phyloP scores from a whole-genome alignment of 2,329 filamentous ascomycete species.

The Nemania serpens region DNA sequence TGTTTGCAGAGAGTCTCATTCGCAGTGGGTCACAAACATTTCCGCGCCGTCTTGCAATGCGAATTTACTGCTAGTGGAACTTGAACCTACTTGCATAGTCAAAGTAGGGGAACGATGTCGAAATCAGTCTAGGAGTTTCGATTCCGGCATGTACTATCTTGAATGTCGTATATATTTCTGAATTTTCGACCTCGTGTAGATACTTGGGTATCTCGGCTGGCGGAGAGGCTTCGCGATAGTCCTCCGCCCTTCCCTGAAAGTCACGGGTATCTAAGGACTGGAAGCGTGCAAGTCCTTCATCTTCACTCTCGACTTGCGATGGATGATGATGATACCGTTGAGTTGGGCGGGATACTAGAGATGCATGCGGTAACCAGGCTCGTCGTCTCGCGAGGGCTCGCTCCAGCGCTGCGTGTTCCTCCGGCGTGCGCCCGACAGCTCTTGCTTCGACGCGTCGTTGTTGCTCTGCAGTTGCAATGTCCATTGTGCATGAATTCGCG shows the following conservation, averaged over 20 bases:
- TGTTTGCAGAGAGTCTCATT: slow-evolving; percentile 1
- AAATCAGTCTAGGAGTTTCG: not conserved
- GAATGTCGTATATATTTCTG: not conserved
- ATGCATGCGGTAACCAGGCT: not conserved
- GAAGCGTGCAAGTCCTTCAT: not conserved
- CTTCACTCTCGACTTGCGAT: not conserved
- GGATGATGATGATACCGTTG: slow-evolving; percentile 1
- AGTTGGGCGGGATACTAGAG: not conserved
- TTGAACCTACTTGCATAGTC: slow-evolving; percentile 3
- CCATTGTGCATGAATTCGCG: not conserved
- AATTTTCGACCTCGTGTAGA: not conserved
- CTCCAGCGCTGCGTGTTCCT: slow-evolving; percentile 5
- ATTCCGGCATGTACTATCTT: not conserved
- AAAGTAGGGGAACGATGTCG: not conserved
- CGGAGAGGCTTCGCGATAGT: slow-evolving; percentile 3
- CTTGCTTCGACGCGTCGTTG: not conserved
- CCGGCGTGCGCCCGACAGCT: slow-evolving; percentile 10
- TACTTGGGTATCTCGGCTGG: not conserved
- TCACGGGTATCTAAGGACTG: not conserved
- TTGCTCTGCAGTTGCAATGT: not conserved
- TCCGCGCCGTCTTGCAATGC: not conserved
- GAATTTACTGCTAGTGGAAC: slow-evolving; percentile 1
- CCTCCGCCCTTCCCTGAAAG: not conserved
- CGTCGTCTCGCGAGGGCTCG: slow-evolving; percentile 5
- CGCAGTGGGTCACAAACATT: not conserved